Conservation (phyloP, 257 asterid genomes). For the Solanum tacnaense region DNA sequence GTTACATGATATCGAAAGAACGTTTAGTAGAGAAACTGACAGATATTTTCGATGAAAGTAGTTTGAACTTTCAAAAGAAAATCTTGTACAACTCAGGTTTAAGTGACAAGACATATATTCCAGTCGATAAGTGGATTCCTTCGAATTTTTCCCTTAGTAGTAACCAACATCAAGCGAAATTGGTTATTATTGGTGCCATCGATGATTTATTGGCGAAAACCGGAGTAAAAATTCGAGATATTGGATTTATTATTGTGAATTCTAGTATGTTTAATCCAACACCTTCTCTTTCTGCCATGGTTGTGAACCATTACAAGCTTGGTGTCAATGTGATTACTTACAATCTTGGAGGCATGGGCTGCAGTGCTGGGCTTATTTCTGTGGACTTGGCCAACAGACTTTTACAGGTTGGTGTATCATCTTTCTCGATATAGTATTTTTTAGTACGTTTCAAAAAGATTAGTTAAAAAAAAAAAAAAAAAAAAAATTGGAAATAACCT, state of each 20-base stretch:
- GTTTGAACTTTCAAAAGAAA: conserved; percentile 20
- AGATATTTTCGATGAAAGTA: conserved; percentile 5
- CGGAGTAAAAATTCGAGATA: conserved; percentile 5
- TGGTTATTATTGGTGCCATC: not conserved
- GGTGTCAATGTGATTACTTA: conserved; percentile 16
- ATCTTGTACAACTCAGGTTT: conserved; percentile 28
- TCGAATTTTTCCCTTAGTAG: not conserved
- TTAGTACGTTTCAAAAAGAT: not conserved
- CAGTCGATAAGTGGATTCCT: not conserved
- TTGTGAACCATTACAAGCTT: conserved; percentile 24
- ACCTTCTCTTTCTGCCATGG: conserved; percentile 28
- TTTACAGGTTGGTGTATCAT: conserved; percentile 6
- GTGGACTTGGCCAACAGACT: conserved; percentile 24
- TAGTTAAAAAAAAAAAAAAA: not conserved
- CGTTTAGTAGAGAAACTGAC: conserved; percentile 9
- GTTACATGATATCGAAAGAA: conserved; percentile 9
- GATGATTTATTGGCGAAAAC: conserved; percentile 1
- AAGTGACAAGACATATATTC: conserved; percentile 24
- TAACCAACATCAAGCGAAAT: not conserved
- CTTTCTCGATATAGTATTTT: not conserved
- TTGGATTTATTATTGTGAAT: conserved; percentile 32
- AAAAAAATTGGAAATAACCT: not conserved
- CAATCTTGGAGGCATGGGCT: conserved; percentile 42
- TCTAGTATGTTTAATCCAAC: conserved; percentile 19
- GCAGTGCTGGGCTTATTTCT: conserved; percentile 35